Conservation (phyloP, 2,329 filamentous ascomycete species). For the Colletotrichum sp. region DNA sequence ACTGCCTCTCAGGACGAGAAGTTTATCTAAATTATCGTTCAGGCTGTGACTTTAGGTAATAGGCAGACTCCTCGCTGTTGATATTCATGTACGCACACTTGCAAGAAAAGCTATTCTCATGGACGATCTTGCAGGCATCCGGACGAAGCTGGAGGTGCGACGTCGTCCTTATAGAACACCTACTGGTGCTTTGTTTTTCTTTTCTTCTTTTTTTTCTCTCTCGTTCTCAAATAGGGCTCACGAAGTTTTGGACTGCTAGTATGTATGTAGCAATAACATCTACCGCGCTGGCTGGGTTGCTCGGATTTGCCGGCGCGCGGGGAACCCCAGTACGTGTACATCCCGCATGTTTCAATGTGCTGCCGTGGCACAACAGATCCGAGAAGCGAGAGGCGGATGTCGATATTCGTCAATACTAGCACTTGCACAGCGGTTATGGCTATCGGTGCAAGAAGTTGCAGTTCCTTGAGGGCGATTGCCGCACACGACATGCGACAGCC, state of each 20-base stretch:
- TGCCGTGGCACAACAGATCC: not conserved
- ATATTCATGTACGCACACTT: not conserved
- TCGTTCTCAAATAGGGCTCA: not conserved
- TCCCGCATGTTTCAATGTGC: not conserved
- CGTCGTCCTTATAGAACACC: not conserved
- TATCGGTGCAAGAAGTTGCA: not conserved
- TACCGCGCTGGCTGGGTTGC: not conserved
- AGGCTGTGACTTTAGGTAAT: not conserved
- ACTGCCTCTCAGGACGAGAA: not conserved
- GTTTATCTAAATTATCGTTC: not conserved
- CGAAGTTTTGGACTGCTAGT: accelerated
- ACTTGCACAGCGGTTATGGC: not conserved
- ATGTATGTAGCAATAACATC: not conserved
- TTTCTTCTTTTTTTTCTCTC: not conserved
- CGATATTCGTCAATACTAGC: not conserved
- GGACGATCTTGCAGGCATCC: not conserved
- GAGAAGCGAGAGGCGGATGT: not conserved
- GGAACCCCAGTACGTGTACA: not conserved
- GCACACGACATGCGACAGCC: not conserved
- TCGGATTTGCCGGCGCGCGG: not conserved
- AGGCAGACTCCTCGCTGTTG: accelerated
- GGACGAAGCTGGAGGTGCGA: not conserved
- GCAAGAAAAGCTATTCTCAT: not conserved
- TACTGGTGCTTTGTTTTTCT: not conserved
- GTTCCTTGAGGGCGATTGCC: not conserved